phyloP scores from a whole-genome alignment of 1,284 basidiomycete genomes.

The Malassezia brasiliensis region DNA sequence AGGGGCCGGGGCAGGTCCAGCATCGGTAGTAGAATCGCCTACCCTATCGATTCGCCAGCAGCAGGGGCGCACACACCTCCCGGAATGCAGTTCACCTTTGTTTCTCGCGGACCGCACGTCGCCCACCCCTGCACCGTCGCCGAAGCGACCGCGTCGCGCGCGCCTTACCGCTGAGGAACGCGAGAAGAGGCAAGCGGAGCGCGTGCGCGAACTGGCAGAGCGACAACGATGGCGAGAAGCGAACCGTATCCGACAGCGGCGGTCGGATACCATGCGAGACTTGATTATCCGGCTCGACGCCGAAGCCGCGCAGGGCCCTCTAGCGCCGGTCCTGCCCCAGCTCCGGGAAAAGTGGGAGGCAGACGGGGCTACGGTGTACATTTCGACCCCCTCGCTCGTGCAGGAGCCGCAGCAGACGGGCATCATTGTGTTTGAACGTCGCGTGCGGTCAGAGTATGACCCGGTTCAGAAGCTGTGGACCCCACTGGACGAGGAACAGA shows the following conservation, averaged over 20 bases:
- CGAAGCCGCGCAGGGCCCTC: not conserved
- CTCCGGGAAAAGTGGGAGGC: not conserved
- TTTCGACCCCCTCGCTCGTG: not conserved
- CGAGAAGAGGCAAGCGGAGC: not conserved
- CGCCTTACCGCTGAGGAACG: not conserved
- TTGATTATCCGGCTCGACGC: constrained; percentile 8
- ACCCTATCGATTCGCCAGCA: not conserved
- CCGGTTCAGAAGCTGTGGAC: constrained; percentile 13
- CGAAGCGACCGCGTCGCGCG: not conserved
- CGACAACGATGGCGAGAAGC: constrained; percentile 16
- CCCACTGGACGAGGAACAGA: constrained; percentile 9
- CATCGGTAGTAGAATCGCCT: not conserved
- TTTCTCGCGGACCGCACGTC: not conserved
- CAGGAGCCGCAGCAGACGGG: not conserved
- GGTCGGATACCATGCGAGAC: constrained; percentile 16
- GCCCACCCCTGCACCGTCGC: not conserved
- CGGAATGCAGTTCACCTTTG: not conserved
- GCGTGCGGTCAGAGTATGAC: constrained; percentile 12
- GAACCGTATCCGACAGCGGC: constrained; percentile 9
- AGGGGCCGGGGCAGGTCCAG: not conserved
- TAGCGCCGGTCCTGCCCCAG: not conserved
- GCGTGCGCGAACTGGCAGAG: not conserved
- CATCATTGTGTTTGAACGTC: constrained; percentile 5
- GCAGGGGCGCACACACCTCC: not conserved
- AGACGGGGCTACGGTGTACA: not conserved